Evolutionary conservation across 208 protist species (phyloP).

Genomic region (Trypanosomatidae sp.): DNA sequence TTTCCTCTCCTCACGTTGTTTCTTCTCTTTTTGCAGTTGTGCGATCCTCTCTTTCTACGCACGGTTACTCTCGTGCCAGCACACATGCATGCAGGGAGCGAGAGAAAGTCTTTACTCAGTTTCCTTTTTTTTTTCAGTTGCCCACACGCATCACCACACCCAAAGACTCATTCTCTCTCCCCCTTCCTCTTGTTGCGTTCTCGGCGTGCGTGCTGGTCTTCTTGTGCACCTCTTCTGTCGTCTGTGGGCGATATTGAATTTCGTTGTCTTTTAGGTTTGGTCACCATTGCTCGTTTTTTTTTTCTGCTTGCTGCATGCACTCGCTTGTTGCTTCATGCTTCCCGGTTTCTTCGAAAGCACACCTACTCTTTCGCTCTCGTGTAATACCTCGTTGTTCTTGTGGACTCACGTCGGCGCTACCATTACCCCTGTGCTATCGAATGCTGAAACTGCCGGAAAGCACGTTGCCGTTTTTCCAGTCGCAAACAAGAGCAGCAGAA

Average conservation of each 20-base stretch:
- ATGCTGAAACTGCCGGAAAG: background rate
- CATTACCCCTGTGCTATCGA: background rate
- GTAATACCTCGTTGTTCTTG: background rate
- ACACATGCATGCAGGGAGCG: background rate
- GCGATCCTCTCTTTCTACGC: background rate
- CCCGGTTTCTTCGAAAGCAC: background rate
- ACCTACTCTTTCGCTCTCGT: background rate
- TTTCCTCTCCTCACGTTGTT: slow-evolving; percentile 6
- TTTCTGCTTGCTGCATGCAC: background rate
- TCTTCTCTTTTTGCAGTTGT: slow-evolving; percentile 6
- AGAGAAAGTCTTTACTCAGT: background rate
- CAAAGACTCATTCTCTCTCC: background rate
- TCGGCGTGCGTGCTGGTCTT: background rate
- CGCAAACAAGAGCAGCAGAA: background rate
- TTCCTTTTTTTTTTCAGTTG: background rate
- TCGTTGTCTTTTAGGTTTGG: background rate
- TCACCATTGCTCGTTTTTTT: background rate
- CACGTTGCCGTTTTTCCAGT: background rate
- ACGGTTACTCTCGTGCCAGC: background rate
- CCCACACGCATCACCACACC: background rate
- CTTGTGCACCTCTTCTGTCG: background rate
- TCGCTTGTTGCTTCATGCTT: background rate
- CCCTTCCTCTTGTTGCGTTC: background rate
- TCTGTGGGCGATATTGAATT: background rate
- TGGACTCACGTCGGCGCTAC: background rate